phyloP scores from a whole-genome alignment of 1,284 basidiomycete genomes.

The Ganoderma boninense region DNA sequence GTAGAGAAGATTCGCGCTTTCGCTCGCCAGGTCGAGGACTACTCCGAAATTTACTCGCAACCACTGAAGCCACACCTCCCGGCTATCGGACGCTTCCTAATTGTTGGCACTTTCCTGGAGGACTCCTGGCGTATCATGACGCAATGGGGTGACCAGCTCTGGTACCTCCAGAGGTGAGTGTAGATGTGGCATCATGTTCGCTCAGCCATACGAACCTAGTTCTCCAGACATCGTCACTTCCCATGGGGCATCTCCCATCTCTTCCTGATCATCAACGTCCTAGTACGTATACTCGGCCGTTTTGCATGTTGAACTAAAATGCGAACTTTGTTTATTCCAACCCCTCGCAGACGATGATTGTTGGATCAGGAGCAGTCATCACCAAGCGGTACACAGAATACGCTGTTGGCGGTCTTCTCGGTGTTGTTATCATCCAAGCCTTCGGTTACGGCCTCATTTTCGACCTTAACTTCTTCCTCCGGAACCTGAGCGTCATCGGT shows the following conservation, averaged over 20 bases:
- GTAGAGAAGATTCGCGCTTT: constrained; percentile 84
- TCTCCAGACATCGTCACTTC: constrained; percentile 87
- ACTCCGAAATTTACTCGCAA: constrained; percentile 92
- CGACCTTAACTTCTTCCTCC: constrained; percentile 99
- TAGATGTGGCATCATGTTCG: constrained; percentile 19
- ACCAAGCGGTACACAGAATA: constrained; percentile 89
- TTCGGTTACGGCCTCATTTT: constrained; percentile 57
- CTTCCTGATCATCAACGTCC: constrained; percentile 92
- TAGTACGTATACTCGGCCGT: constrained; percentile 66
- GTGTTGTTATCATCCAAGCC: constrained; percentile 94
- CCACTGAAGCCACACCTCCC: constrained; percentile 96
- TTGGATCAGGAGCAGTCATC: constrained; percentile 89
- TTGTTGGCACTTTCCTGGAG: constrained; percentile 98
- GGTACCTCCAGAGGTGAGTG: constrained; percentile 92
- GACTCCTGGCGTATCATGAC: constrained; percentile 94
- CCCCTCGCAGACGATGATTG: constrained; percentile 81
- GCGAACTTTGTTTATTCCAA: not conserved
- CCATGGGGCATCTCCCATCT: constrained; percentile 94
- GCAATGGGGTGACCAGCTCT: constrained; percentile 96
- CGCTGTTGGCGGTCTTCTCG: constrained; percentile 89
- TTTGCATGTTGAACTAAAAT: constrained; percentile 15
- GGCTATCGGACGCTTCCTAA: constrained; percentile 94
- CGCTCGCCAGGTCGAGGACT: constrained; percentile 89
- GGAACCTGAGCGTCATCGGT: constrained; percentile 54
- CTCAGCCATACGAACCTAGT: constrained; percentile 9